Evolutionary conservation across 1,139 yeast species (phyloP).

Genomic region (Zygosaccharomyces pseudobailii): DNA sequence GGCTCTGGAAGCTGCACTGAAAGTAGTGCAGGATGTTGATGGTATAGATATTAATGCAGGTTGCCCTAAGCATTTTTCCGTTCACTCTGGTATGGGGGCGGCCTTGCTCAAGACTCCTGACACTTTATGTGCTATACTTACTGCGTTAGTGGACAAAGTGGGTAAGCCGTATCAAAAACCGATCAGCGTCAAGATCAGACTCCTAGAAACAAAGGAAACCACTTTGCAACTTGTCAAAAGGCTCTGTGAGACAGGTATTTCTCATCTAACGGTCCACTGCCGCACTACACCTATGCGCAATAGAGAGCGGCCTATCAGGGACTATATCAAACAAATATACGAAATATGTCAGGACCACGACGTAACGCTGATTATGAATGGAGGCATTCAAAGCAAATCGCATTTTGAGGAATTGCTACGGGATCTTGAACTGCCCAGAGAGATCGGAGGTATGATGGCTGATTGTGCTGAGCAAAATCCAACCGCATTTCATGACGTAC

Average conservation of each 20-base stretch:
- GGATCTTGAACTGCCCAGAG: slow-evolving; percentile 43
- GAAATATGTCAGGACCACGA: slow-evolving; percentile 56
- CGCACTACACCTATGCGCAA: slow-evolving; percentile 88
- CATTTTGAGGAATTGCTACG: slow-evolving; percentile 54
- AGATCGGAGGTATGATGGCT: slow-evolving; percentile 89
- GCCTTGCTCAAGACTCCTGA: slow-evolving; percentile 83
- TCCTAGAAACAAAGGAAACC: slow-evolving; percentile 57
- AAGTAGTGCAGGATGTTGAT: slow-evolving; percentile 78
- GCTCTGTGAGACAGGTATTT: slow-evolving; percentile 74
- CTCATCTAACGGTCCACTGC: slow-evolving; percentile 85
- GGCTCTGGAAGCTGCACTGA: slow-evolving; percentile 81
- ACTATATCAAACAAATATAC: slow-evolving; percentile 56
- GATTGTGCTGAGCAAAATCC: slow-evolving; percentile 86
- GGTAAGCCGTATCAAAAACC: slow-evolving; percentile 75
- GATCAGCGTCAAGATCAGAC: slow-evolving; percentile 83
- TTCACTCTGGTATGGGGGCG: slow-evolving; percentile 97
- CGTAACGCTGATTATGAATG: slow-evolving; percentile 76
- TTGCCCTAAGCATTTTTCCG: slow-evolving; percentile 86
- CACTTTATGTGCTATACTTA: slow-evolving; percentile 60
- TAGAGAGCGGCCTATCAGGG: slow-evolving; percentile 71
- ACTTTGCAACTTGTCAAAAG: slow-evolving; percentile 58
- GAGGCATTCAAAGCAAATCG: slow-evolving; percentile 54
- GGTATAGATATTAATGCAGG: slow-evolving; percentile 95
- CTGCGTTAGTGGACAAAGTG: slow-evolving; percentile 64
- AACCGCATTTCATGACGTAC: slow-evolving; percentile 54